phyloP scores from a whole-genome alignment of 768 basidiomycete species.

The Boletus patriciae region DNA sequence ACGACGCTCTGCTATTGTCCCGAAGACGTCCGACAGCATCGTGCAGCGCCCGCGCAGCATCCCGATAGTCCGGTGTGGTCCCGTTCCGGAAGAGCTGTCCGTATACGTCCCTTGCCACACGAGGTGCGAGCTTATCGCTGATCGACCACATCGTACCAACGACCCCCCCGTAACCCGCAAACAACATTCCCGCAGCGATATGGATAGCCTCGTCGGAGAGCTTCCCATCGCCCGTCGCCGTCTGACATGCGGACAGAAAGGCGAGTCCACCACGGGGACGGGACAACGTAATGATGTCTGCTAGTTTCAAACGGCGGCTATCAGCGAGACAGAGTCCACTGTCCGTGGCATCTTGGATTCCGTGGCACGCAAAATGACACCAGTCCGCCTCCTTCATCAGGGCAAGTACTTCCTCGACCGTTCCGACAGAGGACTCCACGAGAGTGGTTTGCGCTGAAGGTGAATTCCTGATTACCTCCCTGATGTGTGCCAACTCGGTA shows the following conservation, averaged over 20 bases:
- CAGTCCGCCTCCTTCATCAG: slow-evolving; percentile 5
- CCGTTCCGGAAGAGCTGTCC: background rate
- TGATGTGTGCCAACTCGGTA: slow-evolving; percentile 25
- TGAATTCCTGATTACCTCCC: background rate
- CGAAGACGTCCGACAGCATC: slow-evolving; percentile 3
- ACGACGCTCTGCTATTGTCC: background rate
- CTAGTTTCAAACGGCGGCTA: background rate
- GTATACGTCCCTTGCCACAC: slow-evolving; percentile 36
- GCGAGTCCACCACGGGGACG: slow-evolving; percentile 1
- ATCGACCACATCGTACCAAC: slow-evolving; percentile 2
- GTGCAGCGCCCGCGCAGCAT: background rate
- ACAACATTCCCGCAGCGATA: slow-evolving; percentile 31
- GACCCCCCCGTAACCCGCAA: slow-evolving; percentile 26
- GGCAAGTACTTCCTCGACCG: slow-evolving; percentile 13
- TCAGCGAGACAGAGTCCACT: slow-evolving; percentile 1
- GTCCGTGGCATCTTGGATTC: background rate
- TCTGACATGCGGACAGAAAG: slow-evolving; percentile 3
- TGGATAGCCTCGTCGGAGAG: background rate
- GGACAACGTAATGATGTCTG: background rate
- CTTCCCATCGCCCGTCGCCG: background rate
- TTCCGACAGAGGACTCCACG: background rate
- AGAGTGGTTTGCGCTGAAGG: background rate
- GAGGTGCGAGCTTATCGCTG: slow-evolving; percentile 30
- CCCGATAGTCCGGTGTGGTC: background rate
- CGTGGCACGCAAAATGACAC: slow-evolving; percentile 4